Evolutionary conservation across 495 filamentous ascomycete species (phyloP).

Genomic region (Schizothecium vesticola): DNA sequence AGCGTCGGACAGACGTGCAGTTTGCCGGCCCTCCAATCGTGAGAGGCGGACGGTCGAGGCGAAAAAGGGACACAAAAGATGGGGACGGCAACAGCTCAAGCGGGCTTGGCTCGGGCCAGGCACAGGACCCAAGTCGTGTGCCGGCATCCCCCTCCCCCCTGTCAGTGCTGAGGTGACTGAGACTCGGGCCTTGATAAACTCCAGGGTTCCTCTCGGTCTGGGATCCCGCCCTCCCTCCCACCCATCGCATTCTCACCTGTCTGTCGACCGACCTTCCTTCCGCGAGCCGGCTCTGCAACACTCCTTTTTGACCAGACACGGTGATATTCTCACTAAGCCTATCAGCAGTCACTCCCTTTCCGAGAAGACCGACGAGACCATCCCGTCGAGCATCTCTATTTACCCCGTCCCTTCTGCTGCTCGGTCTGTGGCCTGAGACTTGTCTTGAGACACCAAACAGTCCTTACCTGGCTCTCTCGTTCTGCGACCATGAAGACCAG

Average conservation of each 20-base stretch:
- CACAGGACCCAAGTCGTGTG: not conserved
- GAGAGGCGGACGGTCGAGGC: not conserved
- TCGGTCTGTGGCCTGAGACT: conserved; percentile 5
- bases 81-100: not conserved
- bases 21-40: conserved; percentile 2
- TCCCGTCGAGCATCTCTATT: not conserved
- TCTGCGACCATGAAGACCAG: conserved; percentile 44
- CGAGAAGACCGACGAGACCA: not conserved
- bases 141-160: not conserved
- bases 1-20: not conserved
- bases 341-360: not conserved
- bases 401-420: not conserved
- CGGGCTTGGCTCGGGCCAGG: not conserved
- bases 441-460: not conserved
- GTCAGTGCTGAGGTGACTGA: not conserved
- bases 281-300: conserved; percentile 33
- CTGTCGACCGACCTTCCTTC: conserved; percentile 30
- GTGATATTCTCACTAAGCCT: not conserved
- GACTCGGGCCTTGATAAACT: conserved; percentile 10
- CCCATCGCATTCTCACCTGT: conserved; percentile 2
- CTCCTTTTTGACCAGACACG: conserved; percentile 15
- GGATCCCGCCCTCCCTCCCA: conserved; percentile 20
- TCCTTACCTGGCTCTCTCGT: not conserved
- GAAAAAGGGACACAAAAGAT: not conserved
- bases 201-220: conserved; percentile 4